Percentiles rank a stretch among this genome's conserved stretches.
Evolutionary conservation across 805 yeast genomes (phyloP).

Genomic region (Jamesozyma spencerorum): DNA sequence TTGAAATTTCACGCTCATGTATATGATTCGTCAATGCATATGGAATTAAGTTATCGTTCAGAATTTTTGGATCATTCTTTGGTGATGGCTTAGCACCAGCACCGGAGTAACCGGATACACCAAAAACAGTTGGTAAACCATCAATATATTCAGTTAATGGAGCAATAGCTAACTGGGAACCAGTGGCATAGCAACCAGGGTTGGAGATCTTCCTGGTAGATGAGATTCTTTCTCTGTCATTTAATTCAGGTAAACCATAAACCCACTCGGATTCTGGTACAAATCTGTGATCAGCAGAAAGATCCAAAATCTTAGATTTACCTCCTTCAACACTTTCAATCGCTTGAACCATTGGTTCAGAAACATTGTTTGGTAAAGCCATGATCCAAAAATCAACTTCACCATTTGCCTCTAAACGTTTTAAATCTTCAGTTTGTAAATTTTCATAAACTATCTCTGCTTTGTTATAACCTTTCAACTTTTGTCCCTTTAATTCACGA

Average conservation of each 20-base stretch:
- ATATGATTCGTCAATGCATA: conserved; percentile 94
- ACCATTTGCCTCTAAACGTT: conserved; percentile 60
- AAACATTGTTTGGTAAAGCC: conserved; percentile 98
- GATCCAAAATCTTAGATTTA: conserved; percentile 74
- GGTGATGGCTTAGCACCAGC: conserved; percentile 99
- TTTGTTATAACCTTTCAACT: conserved; percentile 80
- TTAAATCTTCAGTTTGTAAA: conserved; percentile 79
- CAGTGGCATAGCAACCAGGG: conserved; percentile 99
- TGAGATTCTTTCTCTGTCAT: conserved; percentile 55
- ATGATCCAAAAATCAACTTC: conserved; percentile 95
- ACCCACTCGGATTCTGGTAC: conserved; percentile 83
- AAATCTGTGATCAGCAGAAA: conserved; percentile 93
- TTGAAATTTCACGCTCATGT: conserved; percentile 88
- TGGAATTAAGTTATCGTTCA: conserved; percentile 81
- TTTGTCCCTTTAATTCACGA: conserved; percentile 84
- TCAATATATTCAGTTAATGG: conserved; percentile 64
- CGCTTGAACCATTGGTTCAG: conserved; percentile 78
- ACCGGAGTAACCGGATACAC: conserved; percentile 97
- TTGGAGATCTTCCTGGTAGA: conserved; percentile 77
- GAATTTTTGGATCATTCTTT: conserved; percentile 71
- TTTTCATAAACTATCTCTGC: conserved; percentile 72
- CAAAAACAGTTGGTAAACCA: conserved; percentile 80
- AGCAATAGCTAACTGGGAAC: conserved; percentile 85
- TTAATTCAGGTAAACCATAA: conserved; percentile 92
- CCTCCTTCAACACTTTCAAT: conserved; percentile 64